Conservation (phyloP, 2,329 filamentous ascomycete genomes). For the Dactylella cylindrospora region DNA sequence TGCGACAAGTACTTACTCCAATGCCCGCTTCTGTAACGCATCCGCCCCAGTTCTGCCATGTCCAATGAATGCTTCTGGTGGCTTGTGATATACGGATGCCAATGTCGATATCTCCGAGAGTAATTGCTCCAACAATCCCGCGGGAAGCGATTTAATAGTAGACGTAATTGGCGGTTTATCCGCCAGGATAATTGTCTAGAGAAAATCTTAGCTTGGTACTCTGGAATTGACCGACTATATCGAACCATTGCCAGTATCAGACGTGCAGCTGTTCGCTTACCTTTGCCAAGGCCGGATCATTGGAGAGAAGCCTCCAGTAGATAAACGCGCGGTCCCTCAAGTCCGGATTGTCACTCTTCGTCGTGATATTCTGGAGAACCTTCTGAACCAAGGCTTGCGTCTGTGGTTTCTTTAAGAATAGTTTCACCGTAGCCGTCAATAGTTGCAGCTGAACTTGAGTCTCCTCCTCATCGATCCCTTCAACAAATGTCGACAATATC, state of each 20-base stretch:
- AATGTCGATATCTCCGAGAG: conserved; percentile 88
- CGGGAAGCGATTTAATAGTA: conserved; percentile 86
- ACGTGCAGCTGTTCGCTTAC: conserved; percentile 55
- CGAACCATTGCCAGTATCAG: not conserved
- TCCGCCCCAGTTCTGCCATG: conserved; percentile 92
- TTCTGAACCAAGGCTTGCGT: conserved; percentile 91
- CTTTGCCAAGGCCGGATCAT: conserved; percentile 86
- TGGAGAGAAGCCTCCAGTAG: conserved; percentile 95
- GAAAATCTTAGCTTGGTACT: conserved; percentile 18
- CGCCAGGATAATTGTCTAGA: conserved; percentile 79
- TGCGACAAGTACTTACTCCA: conserved; percentile 63
- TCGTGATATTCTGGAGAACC: conserved; percentile 86
- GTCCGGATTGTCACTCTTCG: conserved; percentile 95
- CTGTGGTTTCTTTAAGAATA: conserved; percentile 95
- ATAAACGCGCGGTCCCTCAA: conserved; percentile 96
- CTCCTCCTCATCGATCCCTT: conserved; percentile 93
- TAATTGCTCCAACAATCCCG: conserved; percentile 82
- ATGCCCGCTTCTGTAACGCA: conserved; percentile 89
- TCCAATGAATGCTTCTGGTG: conserved; percentile 95
- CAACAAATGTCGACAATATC: conserved; percentile 86
- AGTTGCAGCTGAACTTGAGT: conserved; percentile 98
- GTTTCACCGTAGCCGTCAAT: conserved; percentile 91
- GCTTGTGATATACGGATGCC: conserved; percentile 97
- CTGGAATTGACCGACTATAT: not conserved
- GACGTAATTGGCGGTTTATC: conserved; percentile 92